These are phyloP conservation scores for Collybia sp. DNA, from an alignment of 768 basidiomycete genomes.

Conservation along the genomic window DNA sequence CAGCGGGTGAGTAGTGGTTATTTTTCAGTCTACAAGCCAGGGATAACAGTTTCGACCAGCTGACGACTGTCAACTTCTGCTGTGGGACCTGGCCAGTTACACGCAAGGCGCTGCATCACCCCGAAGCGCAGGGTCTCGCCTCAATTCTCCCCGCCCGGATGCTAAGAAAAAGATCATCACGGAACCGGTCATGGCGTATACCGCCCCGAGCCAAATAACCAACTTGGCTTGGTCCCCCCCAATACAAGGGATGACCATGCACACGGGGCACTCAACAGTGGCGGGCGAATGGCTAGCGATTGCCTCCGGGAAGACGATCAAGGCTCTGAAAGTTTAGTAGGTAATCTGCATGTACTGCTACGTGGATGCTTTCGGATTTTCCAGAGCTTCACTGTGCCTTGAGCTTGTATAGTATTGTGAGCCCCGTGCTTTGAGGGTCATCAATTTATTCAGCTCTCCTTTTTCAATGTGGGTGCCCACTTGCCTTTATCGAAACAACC, in stretches of 20 bases:
- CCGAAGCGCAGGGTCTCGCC: constrained; percentile 62
- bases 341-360: background rate
- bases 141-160: constrained; percentile 80
- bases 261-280: constrained; percentile 65
- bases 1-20: constrained; percentile 59
- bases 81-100: constrained; percentile 83
- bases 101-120: constrained; percentile 63
- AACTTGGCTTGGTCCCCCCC: constrained; percentile 88
- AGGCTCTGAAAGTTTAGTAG: constrained; percentile 69
- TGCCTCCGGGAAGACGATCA: constrained; percentile 77
- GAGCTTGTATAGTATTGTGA: too few relatives aligned
- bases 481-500: too few relatives aligned
- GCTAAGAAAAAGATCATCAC: constrained; percentile 69
- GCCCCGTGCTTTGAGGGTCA: too few relatives aligned
- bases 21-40: constrained; percentile 1
- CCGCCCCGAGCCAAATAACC: constrained; percentile 71
- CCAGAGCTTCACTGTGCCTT: too few relatives aligned
- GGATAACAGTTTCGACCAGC: constrained; percentile 37
- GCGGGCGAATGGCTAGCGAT: constrained; percentile 87
- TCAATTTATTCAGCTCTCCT: too few relatives aligned
- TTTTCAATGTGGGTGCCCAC: too few relatives aligned
- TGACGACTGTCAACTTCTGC: constrained; percentile 89
- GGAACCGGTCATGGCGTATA: constrained; percentile 84
- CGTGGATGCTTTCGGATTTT: too few relatives aligned
- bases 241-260: constrained; percentile 73